Evolutionary conservation across 768 basidiomycete genomes (phyloP).

Genomic region (Cubamyces lactineus): DNA sequence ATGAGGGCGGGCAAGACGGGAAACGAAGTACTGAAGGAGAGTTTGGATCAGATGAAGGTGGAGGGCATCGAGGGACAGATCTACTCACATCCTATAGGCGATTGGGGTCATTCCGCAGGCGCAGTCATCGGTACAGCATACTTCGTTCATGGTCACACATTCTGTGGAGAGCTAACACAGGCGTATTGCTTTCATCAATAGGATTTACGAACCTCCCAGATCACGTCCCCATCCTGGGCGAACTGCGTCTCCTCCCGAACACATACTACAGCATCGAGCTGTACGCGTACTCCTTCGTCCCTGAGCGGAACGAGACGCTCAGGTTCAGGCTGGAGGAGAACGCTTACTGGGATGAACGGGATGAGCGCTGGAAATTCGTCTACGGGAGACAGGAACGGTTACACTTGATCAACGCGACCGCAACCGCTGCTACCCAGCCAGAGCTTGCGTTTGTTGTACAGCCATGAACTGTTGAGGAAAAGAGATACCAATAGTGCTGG

Average conservation of each 20-base stretch:
- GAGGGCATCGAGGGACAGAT: slow-evolving; percentile 53
- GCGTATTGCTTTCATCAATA: slow-evolving; percentile 18
- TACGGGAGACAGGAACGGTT: slow-evolving; percentile 52
- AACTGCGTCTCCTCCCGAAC: slow-evolving; percentile 49
- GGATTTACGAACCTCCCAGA: slow-evolving; percentile 49
- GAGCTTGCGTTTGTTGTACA: slow-evolving; percentile 14
- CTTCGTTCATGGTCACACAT: not conserved
- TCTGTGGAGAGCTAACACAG: not conserved
- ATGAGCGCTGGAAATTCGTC: slow-evolving; percentile 50
- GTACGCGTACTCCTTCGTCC: slow-evolving; percentile 51
- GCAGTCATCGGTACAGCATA: slow-evolving; percentile 47
- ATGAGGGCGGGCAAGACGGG: slow-evolving; percentile 52
- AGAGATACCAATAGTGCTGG: not conserved
- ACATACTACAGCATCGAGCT: slow-evolving; percentile 60
- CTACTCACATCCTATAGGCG: slow-evolving; percentile 58
- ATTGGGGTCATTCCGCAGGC: slow-evolving; percentile 58
- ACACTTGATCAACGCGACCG: slow-evolving; percentile 42
- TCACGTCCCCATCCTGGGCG: slow-evolving; percentile 51
- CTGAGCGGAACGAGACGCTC: slow-evolving; percentile 51
- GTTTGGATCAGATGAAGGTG: slow-evolving; percentile 46
- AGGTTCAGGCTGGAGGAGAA: slow-evolving; percentile 51
- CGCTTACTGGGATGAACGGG: slow-evolving; percentile 44
- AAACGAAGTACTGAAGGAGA: slow-evolving; percentile 47
- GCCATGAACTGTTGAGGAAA: not conserved
- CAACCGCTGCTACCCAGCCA: not conserved